These are phyloP conservation scores for Turnera subulata DNA, from an alignment of 345 rosid genomes.

Conservation along the genomic window DNA sequence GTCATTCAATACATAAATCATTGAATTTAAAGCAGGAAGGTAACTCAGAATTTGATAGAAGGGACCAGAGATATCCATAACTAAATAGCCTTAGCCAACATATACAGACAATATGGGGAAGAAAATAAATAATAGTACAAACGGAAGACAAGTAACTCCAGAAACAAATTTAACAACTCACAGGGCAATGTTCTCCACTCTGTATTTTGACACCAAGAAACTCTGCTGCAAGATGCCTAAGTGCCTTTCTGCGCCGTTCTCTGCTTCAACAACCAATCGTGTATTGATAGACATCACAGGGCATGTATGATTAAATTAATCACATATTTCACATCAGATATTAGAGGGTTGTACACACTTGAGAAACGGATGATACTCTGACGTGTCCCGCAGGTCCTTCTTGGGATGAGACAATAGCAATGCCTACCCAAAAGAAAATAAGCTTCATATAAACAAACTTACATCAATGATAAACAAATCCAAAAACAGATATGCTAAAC, in stretches of 20 bases:
- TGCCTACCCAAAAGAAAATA: constrained; percentile 40
- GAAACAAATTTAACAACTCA: constrained; percentile 31
- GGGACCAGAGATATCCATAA: no score
- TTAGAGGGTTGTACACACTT: constrained; percentile 38
- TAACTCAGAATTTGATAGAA: no score
- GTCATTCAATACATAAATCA: no score
- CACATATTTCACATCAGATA: constrained; percentile 1
- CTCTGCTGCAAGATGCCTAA: constrained; percentile 77
- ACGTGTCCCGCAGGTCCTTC: constrained; percentile 71
- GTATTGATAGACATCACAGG: constrained; percentile 5
- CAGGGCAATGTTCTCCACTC: constrained; percentile 94
- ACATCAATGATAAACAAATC: not conserved
- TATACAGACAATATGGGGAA: not conserved
- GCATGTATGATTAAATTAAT: constrained; percentile 5
- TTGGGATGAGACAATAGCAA: constrained; percentile 81
- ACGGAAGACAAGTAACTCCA: not conserved
- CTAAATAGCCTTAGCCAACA: not conserved
- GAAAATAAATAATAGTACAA: no score
- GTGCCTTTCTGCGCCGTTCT: constrained; percentile 58
- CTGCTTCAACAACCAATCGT: constrained; percentile 32
- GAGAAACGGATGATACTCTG: constrained; percentile 72
- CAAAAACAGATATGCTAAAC: constrained; percentile 29
- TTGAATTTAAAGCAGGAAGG: no score
- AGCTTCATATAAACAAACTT: not conserved
- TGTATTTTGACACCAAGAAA: constrained; percentile 82